Evolutionary conservation across 148 eudicot genomes (phyloP).

Genomic region (Silene uniflora): DNA sequence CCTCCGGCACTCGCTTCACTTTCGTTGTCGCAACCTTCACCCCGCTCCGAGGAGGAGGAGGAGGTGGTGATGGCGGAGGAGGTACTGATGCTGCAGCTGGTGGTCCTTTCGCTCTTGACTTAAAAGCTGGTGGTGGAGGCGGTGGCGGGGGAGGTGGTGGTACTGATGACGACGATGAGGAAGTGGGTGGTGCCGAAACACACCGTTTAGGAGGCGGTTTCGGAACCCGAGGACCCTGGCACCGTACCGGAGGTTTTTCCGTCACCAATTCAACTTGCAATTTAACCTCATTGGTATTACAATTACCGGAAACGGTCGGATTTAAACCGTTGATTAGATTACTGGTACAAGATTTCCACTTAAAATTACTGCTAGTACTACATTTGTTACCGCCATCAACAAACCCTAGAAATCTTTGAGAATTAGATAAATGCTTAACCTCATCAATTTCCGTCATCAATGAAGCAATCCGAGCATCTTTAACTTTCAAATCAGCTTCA

Average conservation of each 20-base stretch:
- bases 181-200: slow-evolving; percentile 9
- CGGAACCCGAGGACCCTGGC: slow-evolving; percentile 72
- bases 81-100: slow-evolving; percentile 36
- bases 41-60: slow-evolving; percentile 42
- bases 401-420: slow-evolving; percentile 50
- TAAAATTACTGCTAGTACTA: not conserved
- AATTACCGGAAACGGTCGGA: not conserved
- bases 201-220: slow-evolving; percentile 77
- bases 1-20: slow-evolving; percentile 91
- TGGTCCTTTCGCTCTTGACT: not conserved
- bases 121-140: slow-evolving; percentile 23
- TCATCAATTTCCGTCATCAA: slow-evolving; percentile 32
- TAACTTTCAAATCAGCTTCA: slow-evolving; percentile 36
- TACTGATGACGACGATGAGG: not conserved
- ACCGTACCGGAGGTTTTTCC: slow-evolving; percentile 18
- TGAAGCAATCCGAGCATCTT: slow-evolving; percentile 31
- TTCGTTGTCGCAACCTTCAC: slow-evolving; percentile 42
- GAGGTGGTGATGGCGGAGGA: slow-evolving; percentile 57
- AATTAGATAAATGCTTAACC: slow-evolving; percentile 32
- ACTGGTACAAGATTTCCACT: slow-evolving; percentile 23
- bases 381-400: slow-evolving; percentile 40
- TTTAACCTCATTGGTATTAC: not conserved
- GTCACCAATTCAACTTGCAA: slow-evolving; percentile 7
- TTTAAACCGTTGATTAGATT: slow-evolving; percentile 7
- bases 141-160: slow-evolving; percentile 27